Evolutionary conservation across 2,329 filamentous ascomycete genomes (phyloP), one percentile per base, ranked within the genome.

Genomic region (Cercospora canescens): DNA sequence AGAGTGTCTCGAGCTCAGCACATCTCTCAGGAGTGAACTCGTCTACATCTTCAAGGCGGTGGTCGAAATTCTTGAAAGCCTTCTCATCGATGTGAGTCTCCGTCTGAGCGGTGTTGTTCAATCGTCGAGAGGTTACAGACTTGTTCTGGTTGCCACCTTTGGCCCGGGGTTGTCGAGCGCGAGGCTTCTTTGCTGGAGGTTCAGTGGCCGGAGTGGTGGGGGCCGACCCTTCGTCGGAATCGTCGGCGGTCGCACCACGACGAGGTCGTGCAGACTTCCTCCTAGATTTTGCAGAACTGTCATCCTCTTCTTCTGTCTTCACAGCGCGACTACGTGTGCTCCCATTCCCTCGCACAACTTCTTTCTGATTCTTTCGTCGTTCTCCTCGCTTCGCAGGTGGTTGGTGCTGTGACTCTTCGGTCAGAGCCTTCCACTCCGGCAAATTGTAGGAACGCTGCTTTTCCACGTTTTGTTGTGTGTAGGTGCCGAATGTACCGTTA

Each of bases 371-470:
- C 63, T 87, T 87, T 67, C 92, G 88, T 70, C 91, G 85, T 80
- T 95, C 91, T 62, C 96, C 95, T 77, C 95, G 89, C 74, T 89
- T 89, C 6, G 95, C 95, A 0, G 95, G 95, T 9, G 95, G 95
- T 74, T 98, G 95, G 77, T 99, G 93, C 74, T 97, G 94, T 76
- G 92, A 94, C 80, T 97, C 93, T 69, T 97, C 92, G 77, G 94
- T 97, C 41, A 98, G 85, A 63, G 92, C 87, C 72, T 93, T 92
- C 95, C 95, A 99, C 79, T 99, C 94, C 0, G 94, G 94, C 4
- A 99, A 84, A 73, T 97, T 99, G 82, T 99, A 99, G 14, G 93
- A 93, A 77, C 95, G 88, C 77, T 96, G 93, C 80, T 97, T 96
- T 75, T 98, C 89, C 66, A 99, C 94, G 76, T 99, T 99, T 75